phyloP scores from a whole-genome alignment of 495 filamentous ascomycete genomes.

The Beverwykella pulmonaria region DNA sequence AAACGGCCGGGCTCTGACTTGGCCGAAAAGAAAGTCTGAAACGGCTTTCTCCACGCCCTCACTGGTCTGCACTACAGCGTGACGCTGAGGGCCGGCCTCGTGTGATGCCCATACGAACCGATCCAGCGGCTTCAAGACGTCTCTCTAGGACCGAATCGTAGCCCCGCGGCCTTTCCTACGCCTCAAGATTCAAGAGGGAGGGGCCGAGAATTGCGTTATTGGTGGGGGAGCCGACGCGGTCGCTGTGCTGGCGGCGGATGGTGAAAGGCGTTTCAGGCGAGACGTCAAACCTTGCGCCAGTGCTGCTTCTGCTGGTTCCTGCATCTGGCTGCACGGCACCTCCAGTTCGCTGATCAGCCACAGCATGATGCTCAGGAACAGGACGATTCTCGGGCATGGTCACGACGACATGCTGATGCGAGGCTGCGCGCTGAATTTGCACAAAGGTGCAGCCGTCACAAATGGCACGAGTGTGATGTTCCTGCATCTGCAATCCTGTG shows the following conservation, averaged over 20 bases:
- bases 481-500: constrained; percentile 9
- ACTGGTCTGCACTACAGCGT: constrained; percentile 23
- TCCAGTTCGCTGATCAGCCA: constrained; percentile 32
- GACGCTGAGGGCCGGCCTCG: constrained; percentile 9
- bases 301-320: constrained; percentile 36
- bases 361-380: constrained; percentile 22
- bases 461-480: constrained; percentile 11
- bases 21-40: constrained; percentile 29
- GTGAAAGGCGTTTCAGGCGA: constrained; percentile 30
- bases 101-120: neutral
- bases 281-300: constrained; percentile 34
- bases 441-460: constrained; percentile 16
- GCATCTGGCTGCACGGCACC: constrained; percentile 30
- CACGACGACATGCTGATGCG: constrained; percentile 6
- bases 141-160: neutral
- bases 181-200: constrained; percentile 9
- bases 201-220: constrained; percentile 24
- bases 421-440: constrained; percentile 8
- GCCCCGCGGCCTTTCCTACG: constrained; percentile 2
- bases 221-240: constrained; percentile 9
- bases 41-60: constrained; percentile 13
- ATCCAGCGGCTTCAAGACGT: neutral
- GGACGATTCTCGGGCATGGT: neutral
- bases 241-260: constrained; percentile 3
- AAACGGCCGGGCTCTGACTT: constrained; percentile 24